Evolutionary conservation across 805 yeast species (phyloP).

Genomic region (Vanderwaltozyma polyspora): DNA sequence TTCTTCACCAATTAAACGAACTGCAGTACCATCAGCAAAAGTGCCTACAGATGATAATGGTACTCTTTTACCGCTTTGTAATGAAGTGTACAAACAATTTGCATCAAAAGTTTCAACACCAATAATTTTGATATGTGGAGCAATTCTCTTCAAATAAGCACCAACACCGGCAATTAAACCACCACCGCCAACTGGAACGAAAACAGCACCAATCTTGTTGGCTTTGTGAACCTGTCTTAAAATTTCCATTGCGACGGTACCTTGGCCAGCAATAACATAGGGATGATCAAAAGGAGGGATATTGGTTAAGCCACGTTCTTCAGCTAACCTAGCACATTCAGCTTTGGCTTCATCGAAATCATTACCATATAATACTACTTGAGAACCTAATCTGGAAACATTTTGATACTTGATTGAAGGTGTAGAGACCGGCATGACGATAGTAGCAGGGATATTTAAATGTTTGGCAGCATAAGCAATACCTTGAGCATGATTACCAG

Average conservation of each 20-base stretch:
- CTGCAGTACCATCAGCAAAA: slow-evolving; percentile 98
- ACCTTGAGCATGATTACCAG: slow-evolving; percentile 99
- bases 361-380: slow-evolving; percentile 86
- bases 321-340: slow-evolving; percentile 68
- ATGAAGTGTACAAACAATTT: slow-evolving; percentile 73
- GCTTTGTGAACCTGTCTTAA: slow-evolving; percentile 65
- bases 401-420: slow-evolving; percentile 90
- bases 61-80: slow-evolving; percentile 44
- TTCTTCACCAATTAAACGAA: slow-evolving; percentile 78
- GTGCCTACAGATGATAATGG: slow-evolving; percentile 70
- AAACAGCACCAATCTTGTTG: slow-evolving; percentile 71
- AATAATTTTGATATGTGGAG: slow-evolving; percentile 92
- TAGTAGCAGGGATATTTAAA: slow-evolving; percentile 83
- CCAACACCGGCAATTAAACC: slow-evolving; percentile 89
- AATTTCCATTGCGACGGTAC: slow-evolving; percentile 90
- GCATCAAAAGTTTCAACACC: slow-evolving; percentile 97
- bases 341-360: slow-evolving; percentile 92
- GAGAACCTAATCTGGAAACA: slow-evolving; percentile 86
- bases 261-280: slow-evolving; percentile 96
- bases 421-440: slow-evolving; percentile 96
- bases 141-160: slow-evolving; percentile 81
- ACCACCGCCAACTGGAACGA: slow-evolving; percentile 95
- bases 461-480: slow-evolving; percentile 87
- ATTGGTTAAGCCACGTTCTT: slow-evolving; percentile 64
- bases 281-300: slow-evolving; percentile 99